Base-by-base conservation (phyloP, 768 basidiomycete species). In the Tulasnella sp. region DNA sequence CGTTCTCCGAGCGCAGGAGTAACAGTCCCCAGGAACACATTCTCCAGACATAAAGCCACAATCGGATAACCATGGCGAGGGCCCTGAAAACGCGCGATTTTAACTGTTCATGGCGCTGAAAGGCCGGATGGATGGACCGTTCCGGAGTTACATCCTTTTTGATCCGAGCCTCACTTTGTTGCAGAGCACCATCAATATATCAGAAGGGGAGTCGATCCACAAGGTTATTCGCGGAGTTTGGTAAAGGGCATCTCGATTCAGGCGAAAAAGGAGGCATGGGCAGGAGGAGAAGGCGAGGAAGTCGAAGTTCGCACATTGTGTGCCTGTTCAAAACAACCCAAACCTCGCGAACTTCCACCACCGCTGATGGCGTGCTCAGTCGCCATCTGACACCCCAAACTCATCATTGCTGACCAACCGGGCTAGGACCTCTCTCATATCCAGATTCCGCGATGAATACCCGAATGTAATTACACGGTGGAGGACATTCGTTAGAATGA, bases 321-420 rank as follows among this genome's bases (percentile, higher is more conserved):
- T 68, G 62, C 62, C 62, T 68, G 62, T 68, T 68, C 62, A 68
- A 68, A 68, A 68, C 62, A 68, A 68, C 8, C 18, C 62, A 36
- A 68, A 36, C 62, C 62, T 68, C 27, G 62, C 62, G 27, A 27
- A 18, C 16, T 27, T 27, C 62, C 34, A 68, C 62, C 62, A 68
- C 62, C 31, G 16, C 27, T 19, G 34, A 68, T 68, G 62, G 62
- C 62, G 62, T 68, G 62, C 62, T 68, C 62, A 68, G 62, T 68
- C 62, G 62, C 62, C 62, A 68, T 68, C 62, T 34, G 12, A 68
- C 31, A 68, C 31, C 16, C 31, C 62, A 68, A 68, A 34, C 31
- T 68, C 62, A 68, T 68, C 62, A 68, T 68, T 34, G 62, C 62
- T 68, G 24, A 7, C 62, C 27, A 36, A 68, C 31, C 62, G 31